Conservation (phyloP, 768 basidiomycete genomes). For the Sarcodon aspratus region DNA sequence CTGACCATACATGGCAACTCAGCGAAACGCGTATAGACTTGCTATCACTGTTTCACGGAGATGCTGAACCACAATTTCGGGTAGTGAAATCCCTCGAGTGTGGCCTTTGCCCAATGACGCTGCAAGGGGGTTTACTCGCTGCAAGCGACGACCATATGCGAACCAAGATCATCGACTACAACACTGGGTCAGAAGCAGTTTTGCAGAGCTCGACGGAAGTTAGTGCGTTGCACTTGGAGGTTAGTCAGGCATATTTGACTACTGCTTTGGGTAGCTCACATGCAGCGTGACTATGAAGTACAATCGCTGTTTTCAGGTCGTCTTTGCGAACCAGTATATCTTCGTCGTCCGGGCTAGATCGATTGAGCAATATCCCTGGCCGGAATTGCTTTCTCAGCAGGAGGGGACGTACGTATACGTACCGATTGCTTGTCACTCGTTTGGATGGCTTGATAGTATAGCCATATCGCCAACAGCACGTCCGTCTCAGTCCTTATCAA, state of each 20-base stretch:
- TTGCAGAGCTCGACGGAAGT: slow-evolving; percentile 26
- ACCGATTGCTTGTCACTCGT: slow-evolving; percentile 35
- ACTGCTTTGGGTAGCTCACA: not conserved
- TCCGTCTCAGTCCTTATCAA: slow-evolving; percentile 22
- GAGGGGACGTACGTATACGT: slow-evolving; percentile 16
- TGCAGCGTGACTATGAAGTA: slow-evolving; percentile 18
- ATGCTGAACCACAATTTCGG: too few relatives aligned
- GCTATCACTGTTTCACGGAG: too few relatives aligned
- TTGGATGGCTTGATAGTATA: slow-evolving; percentile 61
- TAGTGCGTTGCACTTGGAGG: slow-evolving; percentile 20
- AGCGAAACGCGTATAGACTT: too few relatives aligned
- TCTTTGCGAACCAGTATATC: slow-evolving; percentile 33
- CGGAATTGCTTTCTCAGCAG: slow-evolving; percentile 20
- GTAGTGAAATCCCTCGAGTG: too few relatives aligned
- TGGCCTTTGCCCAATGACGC: slow-evolving; percentile 24
- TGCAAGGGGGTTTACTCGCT: slow-evolving; percentile 41
- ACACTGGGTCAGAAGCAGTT: slow-evolving; percentile 30
- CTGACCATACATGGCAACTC: too few relatives aligned
- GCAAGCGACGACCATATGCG: slow-evolving; percentile 40
- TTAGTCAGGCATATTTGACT: slow-evolving; percentile 1
- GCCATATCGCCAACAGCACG: slow-evolving; percentile 19
- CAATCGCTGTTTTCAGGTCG: slow-evolving; percentile 41
- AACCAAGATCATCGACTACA: slow-evolving; percentile 49
- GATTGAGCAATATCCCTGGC: slow-evolving; percentile 41
- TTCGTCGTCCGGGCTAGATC: slow-evolving; percentile 52